Base-by-base conservation (phyloP, 2,329 filamentous ascomycete genomes). In the Chaetomiaceae sp. region DNA sequence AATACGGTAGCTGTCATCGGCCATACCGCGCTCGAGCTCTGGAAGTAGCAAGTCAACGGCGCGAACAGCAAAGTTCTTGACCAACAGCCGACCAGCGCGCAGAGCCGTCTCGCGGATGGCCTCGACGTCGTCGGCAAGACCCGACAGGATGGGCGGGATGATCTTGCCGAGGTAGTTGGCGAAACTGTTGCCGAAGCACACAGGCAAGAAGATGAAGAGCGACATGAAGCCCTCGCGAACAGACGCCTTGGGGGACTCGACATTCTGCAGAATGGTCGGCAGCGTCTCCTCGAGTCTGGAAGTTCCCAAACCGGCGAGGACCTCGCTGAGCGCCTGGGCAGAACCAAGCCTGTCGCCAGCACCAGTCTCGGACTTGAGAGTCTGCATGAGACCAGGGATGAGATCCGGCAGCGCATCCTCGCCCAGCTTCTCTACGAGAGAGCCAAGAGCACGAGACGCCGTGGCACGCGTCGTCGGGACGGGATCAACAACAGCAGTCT, bases 171-270 rank as follows among this genome's bases (percentile, higher is more conserved):
- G 85, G 67, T 99, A 99, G 67, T 90, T 91, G 63, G 94, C 88
- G 66, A 99, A 99, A 70, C 91, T 95, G 79, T 99, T 99, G 65
- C 94, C 94, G 65, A 99, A 99, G 74, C 94, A 99, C 49, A 96
- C 94, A 12, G 94, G 94, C 74, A 99, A 83, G 81, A 96, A 99
- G 62, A 99, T 97, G 73, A 99, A 99, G 37, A 99, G 81, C 7
- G 94, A 96, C 94, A 99, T 99, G 76, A 99, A 99, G 42, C 94
- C 94, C 77, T 99, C 94, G 64, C 94, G 85, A 59, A 99, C 90
- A 51, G 91, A 84, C 17, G 94, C 70, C 72, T 96, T 96, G 62
- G 87, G 83, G 64, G 92, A 97, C 62, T 90, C 85, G 61, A 96
- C 92, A 65, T 99, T 99, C 66, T 97, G 92, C 37, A 99, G 74